phyloP scores from a whole-genome alignment of 192 early-diverging fungal species.

The Paraglomus occultum region DNA sequence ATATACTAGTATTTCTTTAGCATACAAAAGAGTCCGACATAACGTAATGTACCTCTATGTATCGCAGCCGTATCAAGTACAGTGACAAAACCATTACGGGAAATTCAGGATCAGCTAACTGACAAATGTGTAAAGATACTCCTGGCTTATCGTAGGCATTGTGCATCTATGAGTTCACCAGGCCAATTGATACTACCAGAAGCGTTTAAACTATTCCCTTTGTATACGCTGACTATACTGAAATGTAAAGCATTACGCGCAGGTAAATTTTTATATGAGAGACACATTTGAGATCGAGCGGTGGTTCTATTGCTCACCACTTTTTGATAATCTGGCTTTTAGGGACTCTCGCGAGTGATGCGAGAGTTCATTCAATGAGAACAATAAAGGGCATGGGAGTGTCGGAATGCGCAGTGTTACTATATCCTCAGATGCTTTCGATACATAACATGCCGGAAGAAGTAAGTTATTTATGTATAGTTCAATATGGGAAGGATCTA shows the following conservation, averaged over 20 bases:
- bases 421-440: slow-evolving; percentile 82
- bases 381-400: slow-evolving; percentile 75
- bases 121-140: slow-evolving; percentile 88
- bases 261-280: slow-evolving; percentile 40
- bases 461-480: slow-evolving; percentile 29
- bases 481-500: not conserved
- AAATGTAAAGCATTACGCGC: slow-evolving; percentile 81
- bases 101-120: slow-evolving; percentile 78
- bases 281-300: slow-evolving; percentile 34
- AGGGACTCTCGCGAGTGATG: slow-evolving; percentile 71
- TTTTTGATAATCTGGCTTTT: too few species aligned
- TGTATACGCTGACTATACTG: slow-evolving; percentile 80
- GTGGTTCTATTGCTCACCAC: slow-evolving; percentile 25
- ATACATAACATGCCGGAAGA: slow-evolving; percentile 61
- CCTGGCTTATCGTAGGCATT: slow-evolving; percentile 87
- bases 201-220: slow-evolving; percentile 89
- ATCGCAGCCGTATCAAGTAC: slow-evolving; percentile 69
- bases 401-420: slow-evolving; percentile 67
- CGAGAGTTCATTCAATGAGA: slow-evolving; percentile 77
- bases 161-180: slow-evolving; percentile 81
- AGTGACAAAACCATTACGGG: slow-evolving; percentile 63
- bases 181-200: slow-evolving; percentile 96
- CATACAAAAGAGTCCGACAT: not conserved
- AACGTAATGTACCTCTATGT: not conserved
- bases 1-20: not conserved